These are phyloP conservation scores for Manihot esculenta DNA, from an alignment of 441 rosid genomes.

Conservation along the genomic window DNA sequence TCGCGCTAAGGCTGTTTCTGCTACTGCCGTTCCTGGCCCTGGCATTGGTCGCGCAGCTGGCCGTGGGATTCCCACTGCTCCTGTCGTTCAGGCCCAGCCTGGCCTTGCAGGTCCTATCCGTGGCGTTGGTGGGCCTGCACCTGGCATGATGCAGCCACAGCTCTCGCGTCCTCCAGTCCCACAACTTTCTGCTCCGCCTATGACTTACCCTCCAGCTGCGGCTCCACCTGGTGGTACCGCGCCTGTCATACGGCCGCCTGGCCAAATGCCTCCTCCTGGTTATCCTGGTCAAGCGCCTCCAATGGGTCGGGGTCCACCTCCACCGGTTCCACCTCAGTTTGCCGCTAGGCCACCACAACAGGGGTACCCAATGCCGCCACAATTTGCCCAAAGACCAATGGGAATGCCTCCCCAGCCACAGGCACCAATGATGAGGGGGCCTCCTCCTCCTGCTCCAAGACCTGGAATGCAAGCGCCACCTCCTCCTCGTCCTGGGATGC, in stretches of 20 bases:
- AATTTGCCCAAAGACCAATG: slow-evolving; percentile 86
- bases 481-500: slow-evolving; percentile 90
- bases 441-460: slow-evolving; percentile 69
- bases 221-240: slow-evolving; percentile 42
- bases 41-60: slow-evolving; percentile 97
- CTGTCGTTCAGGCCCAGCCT: slow-evolving; percentile 92
- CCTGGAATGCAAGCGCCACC: slow-evolving; percentile 93
- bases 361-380: slow-evolving; percentile 56
- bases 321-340: slow-evolving; percentile 61
- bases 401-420: slow-evolving; percentile 59
- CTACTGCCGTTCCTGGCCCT: slow-evolving; percentile 66
- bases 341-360: slow-evolving; percentile 74
- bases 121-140: slow-evolving; percentile 95
- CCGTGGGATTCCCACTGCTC: slow-evolving; percentile 87
- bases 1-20: slow-evolving; percentile 75
- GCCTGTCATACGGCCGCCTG: slow-evolving; percentile 76
- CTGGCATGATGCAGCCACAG: slow-evolving; percentile 99
- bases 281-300: slow-evolving; percentile 69
- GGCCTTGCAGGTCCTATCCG: slow-evolving; percentile 95
- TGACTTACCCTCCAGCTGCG: slow-evolving; percentile 44
- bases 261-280: slow-evolving; percentile 59
- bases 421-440: slow-evolving; percentile 87
- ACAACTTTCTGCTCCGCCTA: slow-evolving; percentile 67
- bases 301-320: slow-evolving; percentile 63
- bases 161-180: slow-evolving; percentile 64